Conservation (phyloP, 2,329 filamentous ascomycete species). For the Blumeriella jaapii region DNA sequence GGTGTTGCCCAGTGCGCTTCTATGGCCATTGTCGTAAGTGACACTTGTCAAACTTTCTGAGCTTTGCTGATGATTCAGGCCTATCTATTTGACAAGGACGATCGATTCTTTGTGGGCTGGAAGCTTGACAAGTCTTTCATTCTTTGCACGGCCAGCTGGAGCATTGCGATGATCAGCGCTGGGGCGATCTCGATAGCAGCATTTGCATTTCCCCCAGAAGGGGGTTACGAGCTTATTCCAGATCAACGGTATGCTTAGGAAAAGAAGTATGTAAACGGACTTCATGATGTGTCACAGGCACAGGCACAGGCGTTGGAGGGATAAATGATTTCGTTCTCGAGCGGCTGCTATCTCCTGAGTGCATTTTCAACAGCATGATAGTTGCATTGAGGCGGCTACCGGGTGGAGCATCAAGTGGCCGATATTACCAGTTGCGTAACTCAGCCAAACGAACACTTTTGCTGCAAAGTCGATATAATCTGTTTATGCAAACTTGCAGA, state of each 20-base stretch:
- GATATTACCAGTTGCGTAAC: no score
- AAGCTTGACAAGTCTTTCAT: conserved; percentile 68
- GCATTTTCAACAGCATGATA: no score
- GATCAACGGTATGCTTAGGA: conserved; percentile 21
- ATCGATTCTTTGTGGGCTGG: conserved; percentile 77
- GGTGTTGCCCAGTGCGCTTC: conserved; percentile 60
- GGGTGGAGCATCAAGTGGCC: no score
- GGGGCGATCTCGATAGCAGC: conserved; percentile 54
- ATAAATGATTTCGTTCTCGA: no score
- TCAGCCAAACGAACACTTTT: no score
- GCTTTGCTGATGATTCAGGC: conserved; percentile 39
- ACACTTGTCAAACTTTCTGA: not conserved
- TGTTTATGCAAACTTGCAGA: no score
- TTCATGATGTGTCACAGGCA: no score
- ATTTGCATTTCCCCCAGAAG: conserved; percentile 63
- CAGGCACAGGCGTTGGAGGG: not conserved
- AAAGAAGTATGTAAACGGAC: not conserved
- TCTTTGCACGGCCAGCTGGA: conserved; percentile 48
- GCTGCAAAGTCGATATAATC: no score
- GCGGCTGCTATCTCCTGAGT: no score
- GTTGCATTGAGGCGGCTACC: no score
- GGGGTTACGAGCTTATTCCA: conserved; percentile 72
- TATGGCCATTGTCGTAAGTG: conserved; percentile 72
- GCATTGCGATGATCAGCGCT: conserved; percentile 40
- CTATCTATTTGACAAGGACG: conserved; percentile 72